Base-by-base conservation (phyloP, 495 filamentous ascomycete species). In the Penicillium goetzii region DNA sequence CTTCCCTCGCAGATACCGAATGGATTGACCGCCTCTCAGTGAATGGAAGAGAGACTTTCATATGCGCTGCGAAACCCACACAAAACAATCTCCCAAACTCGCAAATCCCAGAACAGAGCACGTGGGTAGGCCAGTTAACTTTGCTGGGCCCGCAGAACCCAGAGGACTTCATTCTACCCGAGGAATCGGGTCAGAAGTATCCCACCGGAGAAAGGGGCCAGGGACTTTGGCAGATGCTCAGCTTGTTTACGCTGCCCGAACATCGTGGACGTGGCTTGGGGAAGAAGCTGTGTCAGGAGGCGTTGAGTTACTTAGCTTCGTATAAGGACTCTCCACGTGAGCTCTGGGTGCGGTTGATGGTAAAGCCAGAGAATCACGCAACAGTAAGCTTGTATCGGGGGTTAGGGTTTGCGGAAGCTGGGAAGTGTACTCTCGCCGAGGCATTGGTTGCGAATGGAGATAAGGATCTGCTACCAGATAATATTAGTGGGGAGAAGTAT, bases 171-270 rank as follows among this genome's bases (percentile, higher is more conserved):
- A 50, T 53, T 0, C 33, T 77, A 8, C 69, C 71, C 8, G 47
- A 9, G 3, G 71, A 70, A 56, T 63, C 69, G 19, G 68, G 64
- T 0, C 68, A 72, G 36, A 65, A 64, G 6, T 14, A 58, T 0
- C 58, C 47, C 3, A 50, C 43, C 8, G 32, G 53, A 2, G 76
- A 74, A 10, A 58, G 66, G 3, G 64, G 61, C 14, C 70, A 75
- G 53, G 71, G 69, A 30, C 62, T 60, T 43, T 79, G 77, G 74
- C 75, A 79, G 19, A 76, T 78, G 72, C 69, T 76, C 1, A 74
- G 74, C 30, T 41, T 79, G 19, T 79, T 72, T 51, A 75, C 66
- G 0, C 65, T 67, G 25, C 70, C 75, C 4, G 62, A 64, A 2
- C 69, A 78, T 56, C 74, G 74, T 0, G 73, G 75, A 14, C 53